Evolutionary conservation across 2,329 filamentous ascomycete species (phyloP), one percentile per base, ranked within the genome.

Genomic region (Moelleriella libera): DNA sequence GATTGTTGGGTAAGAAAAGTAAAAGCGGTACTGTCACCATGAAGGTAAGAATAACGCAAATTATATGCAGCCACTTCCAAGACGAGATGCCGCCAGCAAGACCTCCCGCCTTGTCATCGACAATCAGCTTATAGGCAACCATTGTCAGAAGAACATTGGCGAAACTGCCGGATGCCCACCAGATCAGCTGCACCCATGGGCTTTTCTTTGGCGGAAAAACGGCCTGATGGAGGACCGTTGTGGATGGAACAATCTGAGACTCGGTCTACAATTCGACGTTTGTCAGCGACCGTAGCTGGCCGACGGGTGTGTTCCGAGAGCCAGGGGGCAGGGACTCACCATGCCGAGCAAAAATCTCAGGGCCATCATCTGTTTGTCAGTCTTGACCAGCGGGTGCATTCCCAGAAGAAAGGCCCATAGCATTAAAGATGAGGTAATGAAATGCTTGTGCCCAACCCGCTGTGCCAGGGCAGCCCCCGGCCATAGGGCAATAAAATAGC

Each of bases 21-120:
- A 47, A 42, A 1, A 57, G 48, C 5, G 54, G 48, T 4, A 52
- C 37, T 5, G 48, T 28, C 6, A 49, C 48, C 12, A 49, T 11
- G 10, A 79, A 70, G 1, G 76, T 78, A 49, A 79, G 73, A 5
- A 78, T 49, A 4, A 71, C 63, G 46, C 66, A 67, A 55, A 76
- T 72, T 43, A 75, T 71, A 53, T 76, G 78, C 63, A 78, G 72
- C 75, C 74, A 78, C 50, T 61, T 62, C 49, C 54, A 56, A 11
- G 54, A 57, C 5, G 43, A 47, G 12, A 57, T 44, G 11, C 50
- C 49, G 21, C 54, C 54, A 5, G 48, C 49, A 14, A 57, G 47
- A 31, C 47, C 41, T 32, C 49, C 47, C 11, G 21, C 31, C 11
- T 50, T 47, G 29, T 55, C 55, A 39, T 55, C 52, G 8, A 51